These are phyloP conservation scores for Cornus controversa DNA, from an alignment of 148 eudicot genomes.

Conservation along the genomic window DNA sequence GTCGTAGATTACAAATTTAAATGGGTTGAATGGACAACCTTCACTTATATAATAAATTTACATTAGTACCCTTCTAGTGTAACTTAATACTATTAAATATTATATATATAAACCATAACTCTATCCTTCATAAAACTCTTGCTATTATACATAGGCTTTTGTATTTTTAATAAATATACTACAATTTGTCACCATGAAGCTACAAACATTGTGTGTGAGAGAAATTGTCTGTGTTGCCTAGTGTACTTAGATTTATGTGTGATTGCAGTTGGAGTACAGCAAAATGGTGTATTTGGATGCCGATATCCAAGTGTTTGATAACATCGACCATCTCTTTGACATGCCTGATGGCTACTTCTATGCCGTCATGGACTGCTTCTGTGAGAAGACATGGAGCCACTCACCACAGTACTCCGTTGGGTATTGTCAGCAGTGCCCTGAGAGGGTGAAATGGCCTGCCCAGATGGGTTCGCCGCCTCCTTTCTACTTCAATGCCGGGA, in stretches of 20 bases:
- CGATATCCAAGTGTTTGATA: constrained; percentile 34
- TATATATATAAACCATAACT: no score
- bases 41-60: no score
- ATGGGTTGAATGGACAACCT: no score
- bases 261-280: constrained; percentile 28
- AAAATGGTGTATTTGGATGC: constrained; percentile 39
- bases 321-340: constrained; percentile 36
- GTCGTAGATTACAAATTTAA: no score
- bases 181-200: no score
- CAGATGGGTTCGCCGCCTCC: constrained; percentile 38
- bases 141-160: no score
- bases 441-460: constrained; percentile 29
- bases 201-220: no score
- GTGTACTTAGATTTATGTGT: not conserved
- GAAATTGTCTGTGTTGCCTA: no score
- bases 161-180: no score
- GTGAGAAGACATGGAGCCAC: constrained; percentile 40
- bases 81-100: no score
- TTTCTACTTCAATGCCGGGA: constrained; percentile 34
- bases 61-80: no score
- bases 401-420: constrained; percentile 31
- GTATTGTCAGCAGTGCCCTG: constrained; percentile 38
- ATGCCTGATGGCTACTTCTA: constrained; percentile 26
- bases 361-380: constrained; percentile 39
- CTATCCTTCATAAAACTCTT: no score